Evolutionary conservation across 192 early-diverging fungal species (phyloP), one percentile per base, ranked within the genome.

Genomic region (Backusella australiensis): DNA sequence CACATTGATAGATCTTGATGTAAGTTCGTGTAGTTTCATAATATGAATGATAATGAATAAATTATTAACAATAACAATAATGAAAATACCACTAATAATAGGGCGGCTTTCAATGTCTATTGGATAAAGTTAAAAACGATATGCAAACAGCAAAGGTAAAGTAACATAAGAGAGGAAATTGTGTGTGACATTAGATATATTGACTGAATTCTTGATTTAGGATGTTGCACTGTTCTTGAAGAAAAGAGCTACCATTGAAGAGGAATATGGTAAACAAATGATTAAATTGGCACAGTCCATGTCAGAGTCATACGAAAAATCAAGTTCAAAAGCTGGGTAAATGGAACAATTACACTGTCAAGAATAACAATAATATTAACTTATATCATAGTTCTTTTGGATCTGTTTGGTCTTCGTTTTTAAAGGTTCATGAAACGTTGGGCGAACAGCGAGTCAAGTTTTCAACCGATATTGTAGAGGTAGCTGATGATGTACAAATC

Each of bases 161-260:
- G 29, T 78, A 53, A 34, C 68, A 68, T 21, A 63, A 21, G 29
- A n/a, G 36, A 34, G 23, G 26, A 8, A 41, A 21, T 68, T 52
- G 34, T 26, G 52, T 56, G 35, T 83, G 12, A 52, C 46, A 46
- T 72, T 29, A 34, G 66, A 72, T 46, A 65, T 65, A 17, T 44
- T 67, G 19, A 53, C 29, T 63, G 12, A 39, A 67, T 15, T 65
- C 69, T 49, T 73, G 68, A n/a, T 59, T 17, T 74, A 92, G 89
- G 93, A 99, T 75, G 85, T 91, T 14, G 85, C 90, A 3, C 67
- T 80, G 0, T 98, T 99, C 74, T 83, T 99, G 19, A 94, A 93
- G 75, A 95, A 91, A 73, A 89, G 97, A n/a, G 94, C 97, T 1
- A 77, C 85, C 5, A 92, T 98, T 41, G 97, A 99, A 77, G 96